These are phyloP conservation scores for Leishmania lainsoni DNA, from an alignment of 208 protist genomes.

Conservation along the genomic window DNA sequence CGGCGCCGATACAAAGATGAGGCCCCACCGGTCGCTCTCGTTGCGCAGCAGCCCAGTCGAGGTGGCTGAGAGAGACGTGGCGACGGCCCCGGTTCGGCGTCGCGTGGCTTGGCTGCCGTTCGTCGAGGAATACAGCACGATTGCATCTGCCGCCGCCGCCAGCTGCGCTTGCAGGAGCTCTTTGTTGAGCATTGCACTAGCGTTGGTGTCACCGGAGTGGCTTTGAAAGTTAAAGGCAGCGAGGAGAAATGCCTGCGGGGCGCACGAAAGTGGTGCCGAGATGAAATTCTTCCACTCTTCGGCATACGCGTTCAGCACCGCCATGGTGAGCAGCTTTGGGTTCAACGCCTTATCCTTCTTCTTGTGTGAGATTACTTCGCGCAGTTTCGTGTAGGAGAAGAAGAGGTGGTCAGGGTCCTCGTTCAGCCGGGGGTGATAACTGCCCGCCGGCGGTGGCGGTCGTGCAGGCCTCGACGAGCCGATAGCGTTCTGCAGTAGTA, in stretches of 20 bases:
- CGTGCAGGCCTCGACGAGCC: constrained; percentile 37
- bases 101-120: constrained; percentile 22
- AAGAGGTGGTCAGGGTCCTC: constrained; percentile 87
- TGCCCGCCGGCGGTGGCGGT: constrained; percentile 34
- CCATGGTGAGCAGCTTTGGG: constrained; percentile 61
- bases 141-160: constrained; percentile 53
- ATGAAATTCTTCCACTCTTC: constrained; percentile 90
- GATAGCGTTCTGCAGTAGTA: constrained; percentile 76
- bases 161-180: constrained; percentile 86
- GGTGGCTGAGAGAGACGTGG: constrained; percentile 2
- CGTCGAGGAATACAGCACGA: constrained; percentile 36
- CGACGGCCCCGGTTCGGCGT: constrained; percentile 28
- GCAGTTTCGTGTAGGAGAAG: constrained; percentile 82
- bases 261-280: constrained; percentile 59
- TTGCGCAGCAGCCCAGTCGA: constrained; percentile 18
- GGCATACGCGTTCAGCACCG: constrained; percentile 81
- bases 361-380: constrained; percentile 73
- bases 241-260: constrained; percentile 66
- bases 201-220: constrained; percentile 33
- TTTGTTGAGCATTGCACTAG: constrained; percentile 68
- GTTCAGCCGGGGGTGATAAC: constrained; percentile 37
- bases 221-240: constrained; percentile 77
- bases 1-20: constrained; percentile 80
- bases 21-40: constrained; percentile 40
- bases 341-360: constrained; percentile 70